Base-by-base conservation (phyloP, 768 basidiomycete genomes). In the Tephrocybe sp. region DNA sequence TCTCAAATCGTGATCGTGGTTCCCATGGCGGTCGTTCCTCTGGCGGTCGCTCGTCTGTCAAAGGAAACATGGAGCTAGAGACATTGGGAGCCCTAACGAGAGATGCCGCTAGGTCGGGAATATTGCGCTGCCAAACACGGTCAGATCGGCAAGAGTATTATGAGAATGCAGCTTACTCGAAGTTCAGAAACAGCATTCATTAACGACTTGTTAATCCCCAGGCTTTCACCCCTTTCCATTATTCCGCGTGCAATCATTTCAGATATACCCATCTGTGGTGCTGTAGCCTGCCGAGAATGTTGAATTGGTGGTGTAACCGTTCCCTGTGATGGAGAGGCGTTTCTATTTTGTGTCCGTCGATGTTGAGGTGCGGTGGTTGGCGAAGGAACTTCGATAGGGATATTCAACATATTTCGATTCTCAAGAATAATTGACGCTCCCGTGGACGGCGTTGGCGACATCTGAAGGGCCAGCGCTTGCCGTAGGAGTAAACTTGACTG, bases 161-260 rank as follows among this genome's bases (percentile, higher is more conserved):
- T 5, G 36, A 20, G 23, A 11, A 30, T 14, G 48, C 12, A 26
- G 61, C 79, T 60, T 58, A 89, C 93, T 68, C 80, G 83, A 35
- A 88, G 68, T 65, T 90, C 90, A 5, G 84, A 80, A 2, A 92
- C 85, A 0, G 89, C 89, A 63, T 78, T 88, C 80, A 87, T 82
- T 16, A 92, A 70, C 0, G 87, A 88, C 67, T 83, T 89, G 65
- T 92, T 92, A 53, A 91, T 87, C n/a, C 89, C 87, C 23, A 91
- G 68, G 53, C 80, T 87, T 68, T 91, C 89, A 22, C 88, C 83
- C 16, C 82, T 75, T 63, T 92, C 89, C 53, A 90, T 59, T 43
- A 92, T 66, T 17, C 87, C 84, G 44, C 85, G 77, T 0, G 90
- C 78, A 55, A 91, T 73, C 60, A 84, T 73, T 59, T 92, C 92